Evolutionary conservation across 2,329 filamentous ascomycete genomes (phyloP).

Genomic region (Calonectria naviculata): DNA sequence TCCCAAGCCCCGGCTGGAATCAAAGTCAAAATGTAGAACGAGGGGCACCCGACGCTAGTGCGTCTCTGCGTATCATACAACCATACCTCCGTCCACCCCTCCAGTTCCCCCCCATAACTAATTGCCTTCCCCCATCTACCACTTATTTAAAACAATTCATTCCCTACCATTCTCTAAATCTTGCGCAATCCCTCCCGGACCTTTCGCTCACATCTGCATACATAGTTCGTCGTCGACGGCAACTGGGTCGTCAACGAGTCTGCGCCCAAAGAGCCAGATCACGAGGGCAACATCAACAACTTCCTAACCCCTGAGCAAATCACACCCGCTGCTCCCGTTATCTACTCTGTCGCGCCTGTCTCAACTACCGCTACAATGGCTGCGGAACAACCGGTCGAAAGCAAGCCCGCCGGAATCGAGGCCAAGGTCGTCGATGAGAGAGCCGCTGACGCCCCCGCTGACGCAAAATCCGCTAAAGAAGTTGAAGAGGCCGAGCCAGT

Average conservation of each 20-base stretch:
- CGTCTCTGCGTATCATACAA: slow-evolving; percentile 42
- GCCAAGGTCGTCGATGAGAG: slow-evolving; percentile 35
- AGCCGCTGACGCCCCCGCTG: background rate
- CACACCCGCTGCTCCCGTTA: slow-evolving; percentile 60
- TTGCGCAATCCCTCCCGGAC: slow-evolving; percentile 16
- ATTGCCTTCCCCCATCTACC: background rate
- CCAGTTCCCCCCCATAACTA: slow-evolving; percentile 14
- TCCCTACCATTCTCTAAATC: slow-evolving; percentile 21
- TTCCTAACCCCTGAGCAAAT: slow-evolving; percentile 83
- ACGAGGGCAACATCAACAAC: slow-evolving; percentile 91
- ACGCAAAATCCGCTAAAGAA: background rate
- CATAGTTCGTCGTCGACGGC: slow-evolving; percentile 93
- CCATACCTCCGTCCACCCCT: slow-evolving; percentile 30
- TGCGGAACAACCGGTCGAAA: slow-evolving; percentile 55
- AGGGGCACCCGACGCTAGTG: slow-evolving; percentile 32
- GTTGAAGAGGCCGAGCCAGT: slow-evolving; percentile 26
- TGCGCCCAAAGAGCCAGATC: slow-evolving; percentile 85
- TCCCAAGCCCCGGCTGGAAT: slow-evolving; percentile 6
- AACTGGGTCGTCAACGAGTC: slow-evolving; percentile 87
- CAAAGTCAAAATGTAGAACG: slow-evolving; percentile 12
- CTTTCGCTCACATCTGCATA: slow-evolving; percentile 35
- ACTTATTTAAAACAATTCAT: slow-evolving; percentile 24
- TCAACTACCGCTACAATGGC: slow-evolving; percentile 80
- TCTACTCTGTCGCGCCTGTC: slow-evolving; percentile 76
- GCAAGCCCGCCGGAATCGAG: slow-evolving; percentile 52